Conservation (phyloP, 352 stramenopile species). For the Bremia lactucae region DNA sequence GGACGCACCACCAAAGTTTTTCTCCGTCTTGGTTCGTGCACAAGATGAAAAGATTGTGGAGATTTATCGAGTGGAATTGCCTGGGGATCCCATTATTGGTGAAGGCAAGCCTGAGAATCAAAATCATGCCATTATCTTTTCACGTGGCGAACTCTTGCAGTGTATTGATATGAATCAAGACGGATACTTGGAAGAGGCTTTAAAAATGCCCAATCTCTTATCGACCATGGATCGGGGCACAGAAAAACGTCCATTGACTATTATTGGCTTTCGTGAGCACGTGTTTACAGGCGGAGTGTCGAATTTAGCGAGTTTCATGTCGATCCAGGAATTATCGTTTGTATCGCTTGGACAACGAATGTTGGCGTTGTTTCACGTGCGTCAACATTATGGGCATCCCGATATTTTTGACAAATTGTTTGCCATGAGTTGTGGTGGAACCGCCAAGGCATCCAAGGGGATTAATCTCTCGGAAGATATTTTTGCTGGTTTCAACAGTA, state of each 20-base stretch:
- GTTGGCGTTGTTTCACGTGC: conserved; percentile 62
- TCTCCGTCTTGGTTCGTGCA: conserved; percentile 63
- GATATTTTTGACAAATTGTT: conserved; percentile 87
- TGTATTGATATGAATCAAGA: conserved; percentile 88
- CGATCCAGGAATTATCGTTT: conserved; percentile 78
- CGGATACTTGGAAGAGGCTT: conserved; percentile 58
- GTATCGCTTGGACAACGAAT: conserved; percentile 77
- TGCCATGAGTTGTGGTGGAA: conserved; percentile 69
- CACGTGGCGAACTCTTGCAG: conserved; percentile 66
- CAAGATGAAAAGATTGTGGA: conserved; percentile 64
- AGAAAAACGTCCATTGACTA: conserved; percentile 62
- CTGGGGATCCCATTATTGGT: conserved; percentile 66
- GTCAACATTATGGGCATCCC: conserved; percentile 80
- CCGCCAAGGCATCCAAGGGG: conserved; percentile 73
- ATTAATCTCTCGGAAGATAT: conserved; percentile 86
- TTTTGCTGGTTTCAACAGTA: conserved; percentile 82
- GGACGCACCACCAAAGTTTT: conserved; percentile 72
- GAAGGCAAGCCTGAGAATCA: conserved; percentile 84
- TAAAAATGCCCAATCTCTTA: conserved; percentile 78
- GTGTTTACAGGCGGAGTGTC: conserved; percentile 79
- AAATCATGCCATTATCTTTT: conserved; percentile 80
- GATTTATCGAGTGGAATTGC: conserved; percentile 68
- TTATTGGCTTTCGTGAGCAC: conserved; percentile 81
- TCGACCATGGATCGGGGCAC: conserved; percentile 66
- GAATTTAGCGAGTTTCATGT: conserved; percentile 81